Conservation (phyloP, 1,139 yeast genomes). For the Hemisphaericaspora xylofermentans region DNA sequence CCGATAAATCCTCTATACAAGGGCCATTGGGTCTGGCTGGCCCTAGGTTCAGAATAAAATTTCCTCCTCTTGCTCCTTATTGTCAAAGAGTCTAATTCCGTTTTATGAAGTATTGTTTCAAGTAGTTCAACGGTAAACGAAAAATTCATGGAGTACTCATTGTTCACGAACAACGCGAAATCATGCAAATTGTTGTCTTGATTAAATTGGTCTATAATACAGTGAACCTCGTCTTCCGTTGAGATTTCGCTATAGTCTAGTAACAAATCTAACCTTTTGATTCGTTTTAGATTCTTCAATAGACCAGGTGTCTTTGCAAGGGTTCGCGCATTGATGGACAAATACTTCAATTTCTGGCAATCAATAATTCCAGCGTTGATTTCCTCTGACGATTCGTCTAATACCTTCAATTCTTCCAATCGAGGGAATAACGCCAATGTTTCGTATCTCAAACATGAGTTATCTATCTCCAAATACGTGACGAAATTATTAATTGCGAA, state of each 20-base stretch:
- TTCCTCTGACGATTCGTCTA: slow-evolving; percentile 16
- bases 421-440: slow-evolving; percentile 21
- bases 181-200: slow-evolving; percentile 5
- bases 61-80: slow-evolving; percentile 18
- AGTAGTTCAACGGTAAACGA: slow-evolving; percentile 18
- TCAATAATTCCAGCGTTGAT: slow-evolving; percentile 1
- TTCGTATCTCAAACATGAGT: slow-evolving; percentile 17
- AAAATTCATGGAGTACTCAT: slow-evolving; percentile 11
- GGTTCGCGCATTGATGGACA: slow-evolving; percentile 23
- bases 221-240: slow-evolving; percentile 3
- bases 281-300: slow-evolving; percentile 8
- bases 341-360: slow-evolving; percentile 11
- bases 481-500: slow-evolving; percentile 23
- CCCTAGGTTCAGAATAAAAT: slow-evolving; percentile 5
- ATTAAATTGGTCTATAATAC: slow-evolving; percentile 5
- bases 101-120: slow-evolving; percentile 9
- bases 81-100: slow-evolving; percentile 14
- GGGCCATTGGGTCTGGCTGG: slow-evolving; percentile 10
- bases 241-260: slow-evolving; percentile 23
- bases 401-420: slow-evolving; percentile 21
- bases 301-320: slow-evolving; percentile 9
- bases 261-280: slow-evolving; percentile 26
- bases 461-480: slow-evolving; percentile 28
- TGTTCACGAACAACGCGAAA: slow-evolving; percentile 10
- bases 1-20: slow-evolving; percentile 10